Evolutionary conservation across 768 basidiomycete species (phyloP).

Genomic region (Trametes villosa): DNA sequence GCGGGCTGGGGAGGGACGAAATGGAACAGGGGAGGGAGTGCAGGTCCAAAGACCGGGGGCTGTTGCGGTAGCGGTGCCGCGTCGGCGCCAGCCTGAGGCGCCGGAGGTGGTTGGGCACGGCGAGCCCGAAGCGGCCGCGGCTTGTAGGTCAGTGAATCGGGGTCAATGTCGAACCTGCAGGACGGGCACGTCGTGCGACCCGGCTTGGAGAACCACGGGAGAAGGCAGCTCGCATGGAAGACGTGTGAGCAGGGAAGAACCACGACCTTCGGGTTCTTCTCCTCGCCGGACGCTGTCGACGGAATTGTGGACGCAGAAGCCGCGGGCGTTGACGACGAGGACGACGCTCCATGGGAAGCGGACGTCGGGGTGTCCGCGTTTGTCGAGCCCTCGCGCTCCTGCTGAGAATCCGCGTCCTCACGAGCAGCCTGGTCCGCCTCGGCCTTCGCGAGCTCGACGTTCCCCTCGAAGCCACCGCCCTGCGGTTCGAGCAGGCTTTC

Average conservation of each 20-base stretch:
- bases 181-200: constrained; percentile 83
- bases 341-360: background rate
- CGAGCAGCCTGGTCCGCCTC: constrained; percentile 19
- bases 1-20: constrained; percentile 5
- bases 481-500: constrained; percentile 58
- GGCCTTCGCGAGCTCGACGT: constrained; percentile 14
- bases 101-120: constrained; percentile 3
- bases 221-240: constrained; percentile 77
- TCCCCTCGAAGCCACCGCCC: constrained; percentile 40
- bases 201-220: constrained; percentile 84
- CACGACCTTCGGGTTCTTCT: constrained; percentile 51
- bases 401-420: constrained; percentile 17
- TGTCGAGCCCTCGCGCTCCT: constrained; percentile 12
- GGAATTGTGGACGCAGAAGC: constrained; percentile 10
- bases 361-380: constrained; percentile 21
- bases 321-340: constrained; percentile 20
- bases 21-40: constrained; percentile 2
- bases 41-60: constrained; percentile 4
- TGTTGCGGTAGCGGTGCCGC: constrained; percentile 7
- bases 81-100: background rate
- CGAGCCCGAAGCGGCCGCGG: constrained; percentile 21
- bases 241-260: constrained; percentile 80
- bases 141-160: constrained; percentile 65
- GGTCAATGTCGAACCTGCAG: constrained; percentile 83
- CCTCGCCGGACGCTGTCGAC: constrained; percentile 22